A percentile compares a stretch with the other conserved stretches of the same genome.
phyloP scores from a whole-genome alignment of 768 basidiomycete genomes.

The Collybia sp. region DNA sequence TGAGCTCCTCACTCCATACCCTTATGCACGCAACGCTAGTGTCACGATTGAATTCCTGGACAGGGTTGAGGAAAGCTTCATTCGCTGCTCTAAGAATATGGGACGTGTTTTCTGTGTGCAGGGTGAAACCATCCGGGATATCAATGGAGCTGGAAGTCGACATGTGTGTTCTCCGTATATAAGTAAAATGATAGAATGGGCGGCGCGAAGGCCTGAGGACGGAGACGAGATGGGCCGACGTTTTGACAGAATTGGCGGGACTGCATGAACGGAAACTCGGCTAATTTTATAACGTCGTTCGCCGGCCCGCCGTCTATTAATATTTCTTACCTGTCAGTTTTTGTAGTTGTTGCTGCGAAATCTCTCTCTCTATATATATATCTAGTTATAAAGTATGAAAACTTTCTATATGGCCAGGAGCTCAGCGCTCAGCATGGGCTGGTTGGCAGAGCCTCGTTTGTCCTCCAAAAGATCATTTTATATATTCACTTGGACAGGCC shows the following conservation, averaged over 20 bases:
- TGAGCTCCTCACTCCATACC: constrained; percentile 77
- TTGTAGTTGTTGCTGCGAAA: too few relatives aligned
- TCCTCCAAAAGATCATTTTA: too few relatives aligned
- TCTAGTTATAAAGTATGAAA: too few relatives aligned
- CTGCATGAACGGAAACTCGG: too few relatives aligned
- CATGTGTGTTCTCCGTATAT: constrained; percentile 12
- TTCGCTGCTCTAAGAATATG: constrained; percentile 77
- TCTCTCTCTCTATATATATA: too few relatives aligned
- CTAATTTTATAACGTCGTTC: too few relatives aligned
- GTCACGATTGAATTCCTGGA: constrained; percentile 98
- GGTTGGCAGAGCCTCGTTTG: too few relatives aligned
- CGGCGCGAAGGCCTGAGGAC: constrained; percentile 20
- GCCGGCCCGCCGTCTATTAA: too few relatives aligned
- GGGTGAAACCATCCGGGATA: constrained; percentile 69
- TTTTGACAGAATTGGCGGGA: constrained; percentile 6
- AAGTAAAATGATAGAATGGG: constrained; percentile 1
- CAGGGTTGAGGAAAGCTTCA: constrained; percentile 93
- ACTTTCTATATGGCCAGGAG: too few relatives aligned
- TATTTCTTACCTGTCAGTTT: too few relatives aligned
- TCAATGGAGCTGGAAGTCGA: constrained; percentile 19
- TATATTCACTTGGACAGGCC: too few relatives aligned
- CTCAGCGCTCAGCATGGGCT: too few relatives aligned
- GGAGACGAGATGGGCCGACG: constrained; percentile 9
- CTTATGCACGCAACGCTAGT: constrained; percentile 86
- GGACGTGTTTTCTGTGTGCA: constrained; percentile 80